These are phyloP conservation scores for Saccharomycopsis sp. DNA, from an alignment of 805 yeast genomes.

Conservation along the genomic window DNA sequence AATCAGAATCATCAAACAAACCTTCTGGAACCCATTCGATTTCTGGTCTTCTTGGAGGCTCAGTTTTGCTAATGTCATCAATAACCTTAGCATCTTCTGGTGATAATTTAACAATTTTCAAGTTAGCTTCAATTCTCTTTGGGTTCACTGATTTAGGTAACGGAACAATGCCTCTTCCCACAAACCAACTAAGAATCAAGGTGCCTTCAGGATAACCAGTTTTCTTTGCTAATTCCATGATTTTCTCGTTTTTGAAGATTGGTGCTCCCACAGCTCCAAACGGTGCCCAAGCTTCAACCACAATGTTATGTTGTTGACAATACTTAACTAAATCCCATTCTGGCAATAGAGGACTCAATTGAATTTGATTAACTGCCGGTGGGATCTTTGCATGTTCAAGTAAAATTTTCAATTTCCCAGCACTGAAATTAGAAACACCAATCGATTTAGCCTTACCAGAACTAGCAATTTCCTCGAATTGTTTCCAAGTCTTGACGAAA, in stretches of 20 bases:
- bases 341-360: slow-evolving; percentile 64
- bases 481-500: slow-evolving; percentile 53
- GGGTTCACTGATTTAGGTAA: slow-evolving; percentile 68
- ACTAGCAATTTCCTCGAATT: slow-evolving; percentile 49
- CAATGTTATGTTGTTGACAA: slow-evolving; percentile 45
- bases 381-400: slow-evolving; percentile 40
- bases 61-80: slow-evolving; percentile 29
- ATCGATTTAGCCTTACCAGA: slow-evolving; percentile 53
- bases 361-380: slow-evolving; percentile 72
- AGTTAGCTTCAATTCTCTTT: slow-evolving; percentile 46
- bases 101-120: slow-evolving; percentile 32
- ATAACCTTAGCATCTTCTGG: slow-evolving; percentile 36
- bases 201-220: slow-evolving; percentile 35
- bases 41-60: slow-evolving; percentile 4
- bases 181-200: slow-evolving; percentile 40
- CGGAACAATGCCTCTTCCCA: slow-evolving; percentile 38
- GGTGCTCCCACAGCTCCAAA: slow-evolving; percentile 56
- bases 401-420: slow-evolving; percentile 42
- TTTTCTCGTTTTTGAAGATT: slow-evolving; percentile 35
- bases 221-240: slow-evolving; percentile 39
- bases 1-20: slow-evolving; percentile 10
- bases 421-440: slow-evolving; percentile 70
- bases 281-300: slow-evolving; percentile 71
- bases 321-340: slow-evolving; percentile 51
- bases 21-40: slow-evolving; percentile 12